These are phyloP conservation scores for Tardiomyces digboiensis DNA, from an alignment of 1,139 yeast species.

Conservation along the genomic window DNA sequence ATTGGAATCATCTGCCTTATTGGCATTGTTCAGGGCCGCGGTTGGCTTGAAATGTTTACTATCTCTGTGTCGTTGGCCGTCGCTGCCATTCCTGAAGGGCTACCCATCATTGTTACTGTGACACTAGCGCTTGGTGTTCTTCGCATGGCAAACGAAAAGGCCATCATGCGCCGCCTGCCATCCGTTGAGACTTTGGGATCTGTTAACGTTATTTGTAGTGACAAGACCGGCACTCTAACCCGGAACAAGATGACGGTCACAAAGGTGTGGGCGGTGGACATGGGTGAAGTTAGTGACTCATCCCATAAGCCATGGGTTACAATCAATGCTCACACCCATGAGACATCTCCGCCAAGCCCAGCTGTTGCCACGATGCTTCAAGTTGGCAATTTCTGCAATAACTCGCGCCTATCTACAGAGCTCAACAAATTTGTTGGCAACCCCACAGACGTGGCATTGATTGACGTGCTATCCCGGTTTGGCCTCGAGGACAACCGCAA, in stretches of 20 bases:
- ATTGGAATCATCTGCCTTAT: constrained; percentile 82
- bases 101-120: constrained; percentile 94
- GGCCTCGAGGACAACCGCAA: constrained; percentile 64
- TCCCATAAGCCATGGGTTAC: constrained; percentile 9
- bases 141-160: constrained; percentile 89
- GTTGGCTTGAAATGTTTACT: constrained; percentile 96
- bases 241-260: constrained; percentile 92
- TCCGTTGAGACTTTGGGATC: constrained; percentile 95
- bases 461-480: constrained; percentile 64
- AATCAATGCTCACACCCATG: constrained; percentile 2
- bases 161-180: constrained; percentile 88
- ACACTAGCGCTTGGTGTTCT: constrained; percentile 91
- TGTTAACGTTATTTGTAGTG: constrained; percentile 91
- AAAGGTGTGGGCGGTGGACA: constrained; percentile 72
- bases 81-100: constrained; percentile 97
- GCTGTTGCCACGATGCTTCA: constrained; percentile 36
- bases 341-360: constrained; percentile 2
- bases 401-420: constrained; percentile 47
- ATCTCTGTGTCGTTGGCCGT: constrained; percentile 94
- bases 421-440: constrained; percentile 73
- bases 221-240: constrained; percentile 92
- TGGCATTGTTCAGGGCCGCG: constrained; percentile 83
- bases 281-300: constrained; percentile 33
- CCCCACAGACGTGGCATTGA: constrained; percentile 87
- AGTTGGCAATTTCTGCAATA: constrained; percentile 74